Percentiles rank a stretch among this genome's conserved stretches.
These are phyloP conservation scores for Flaveria bidentis DNA, from an alignment of 129 eudicot genomes.

Conservation along the genomic window DNA sequence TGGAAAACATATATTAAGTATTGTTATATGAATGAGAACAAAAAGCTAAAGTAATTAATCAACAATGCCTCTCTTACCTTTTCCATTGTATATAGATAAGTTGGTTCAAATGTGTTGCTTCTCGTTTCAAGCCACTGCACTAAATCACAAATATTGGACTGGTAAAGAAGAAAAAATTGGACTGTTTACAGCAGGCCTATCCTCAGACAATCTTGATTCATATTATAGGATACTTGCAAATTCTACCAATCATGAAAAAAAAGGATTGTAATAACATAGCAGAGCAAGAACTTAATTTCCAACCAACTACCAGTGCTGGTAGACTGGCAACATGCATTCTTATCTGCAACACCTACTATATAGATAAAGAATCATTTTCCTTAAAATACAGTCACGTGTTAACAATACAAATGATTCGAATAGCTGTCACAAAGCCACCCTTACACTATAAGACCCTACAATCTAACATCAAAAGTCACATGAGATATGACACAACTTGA, in stretches of 20 bases:
- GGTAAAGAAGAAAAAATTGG: slow-evolving; percentile 14
- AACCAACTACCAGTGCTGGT: neutral
- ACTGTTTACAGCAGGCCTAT: neutral
- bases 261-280: slow-evolving; percentile 5
- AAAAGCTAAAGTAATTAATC: slow-evolving; percentile 5
- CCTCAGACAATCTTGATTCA: slow-evolving; percentile 5
- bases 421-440: slow-evolving; percentile 14
- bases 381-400: neutral
- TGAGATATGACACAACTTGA: slow-evolving; percentile 13
- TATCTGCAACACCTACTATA: slow-evolving; percentile 1
- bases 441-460: neutral
- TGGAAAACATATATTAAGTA: neutral
- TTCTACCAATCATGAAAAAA: slow-evolving; percentile 10
- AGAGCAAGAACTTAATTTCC: neutral
- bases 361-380: slow-evolving; percentile 5
- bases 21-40: neutral
- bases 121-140: slow-evolving; percentile 96
- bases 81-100: slow-evolving; percentile 83
- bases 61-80: slow-evolving; percentile 49
- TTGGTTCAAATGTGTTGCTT: slow-evolving; percentile 86
- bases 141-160: slow-evolving; percentile 40
- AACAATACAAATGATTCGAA: slow-evolving; percentile 7
- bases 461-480: slow-evolving; percentile 13
- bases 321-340: neutral
- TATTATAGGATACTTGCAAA: neutral